Percentiles rank a stretch among this genome's conserved stretches.
phyloP scores from a whole-genome alignment of 1,139 yeast species.

The Arxiozyma slooffiae region DNA sequence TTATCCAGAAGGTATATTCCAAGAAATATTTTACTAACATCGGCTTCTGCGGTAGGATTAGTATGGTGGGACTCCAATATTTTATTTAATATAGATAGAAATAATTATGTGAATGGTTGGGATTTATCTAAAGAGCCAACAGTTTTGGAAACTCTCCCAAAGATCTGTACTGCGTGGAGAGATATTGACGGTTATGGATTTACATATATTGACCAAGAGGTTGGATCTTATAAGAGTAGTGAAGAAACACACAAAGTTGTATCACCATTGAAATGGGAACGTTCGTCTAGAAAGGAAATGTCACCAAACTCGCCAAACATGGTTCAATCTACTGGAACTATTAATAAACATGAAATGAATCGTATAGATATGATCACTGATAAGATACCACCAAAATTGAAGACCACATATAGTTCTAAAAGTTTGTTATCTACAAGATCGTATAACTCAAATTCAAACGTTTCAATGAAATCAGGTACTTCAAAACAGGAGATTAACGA shows the following conservation, averaged over 20 bases:
- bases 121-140: conserved; percentile 26
- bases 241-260: conserved; percentile 1
- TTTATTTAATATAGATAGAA: conserved; percentile 28
- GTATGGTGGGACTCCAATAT: conserved; percentile 30
- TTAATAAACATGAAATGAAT: background rate
- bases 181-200: conserved; percentile 31
- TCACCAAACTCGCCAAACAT: background rate
- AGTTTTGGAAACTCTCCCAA: conserved; percentile 24
- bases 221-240: conserved; percentile 16
- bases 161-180: conserved; percentile 27
- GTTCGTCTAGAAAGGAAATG: background rate
- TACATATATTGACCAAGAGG: conserved; percentile 24
- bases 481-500: conserved; percentile 1
- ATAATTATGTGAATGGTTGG: conserved; percentile 28
- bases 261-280: background rate
- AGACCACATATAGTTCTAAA: conserved; percentile 7
- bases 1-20: conserved; percentile 70
- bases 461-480: conserved; percentile 6
- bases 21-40: conserved; percentile 37
- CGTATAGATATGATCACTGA: background rate
- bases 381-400: background rate
- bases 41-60: conserved; percentile 27
- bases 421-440: conserved; percentile 7
- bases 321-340: background rate
- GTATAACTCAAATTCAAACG: conserved; percentile 5